phyloP scores from a whole-genome alignment of 176 grass and related monocot genomes.

The Pharus latifolius region DNA sequence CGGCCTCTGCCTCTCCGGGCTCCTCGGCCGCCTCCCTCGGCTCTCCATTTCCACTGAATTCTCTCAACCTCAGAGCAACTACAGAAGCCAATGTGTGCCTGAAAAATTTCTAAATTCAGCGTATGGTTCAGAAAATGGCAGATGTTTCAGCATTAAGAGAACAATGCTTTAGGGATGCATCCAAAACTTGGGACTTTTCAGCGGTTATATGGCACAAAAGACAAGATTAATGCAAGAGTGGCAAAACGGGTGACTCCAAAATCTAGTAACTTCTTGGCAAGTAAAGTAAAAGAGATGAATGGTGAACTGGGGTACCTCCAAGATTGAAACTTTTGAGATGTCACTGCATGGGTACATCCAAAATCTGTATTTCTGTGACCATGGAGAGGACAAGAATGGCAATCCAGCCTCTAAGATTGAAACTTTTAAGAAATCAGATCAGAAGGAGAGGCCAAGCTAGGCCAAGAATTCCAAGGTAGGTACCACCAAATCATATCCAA shows the following conservation, averaged over 20 bases:
- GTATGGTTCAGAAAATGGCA: neutral
- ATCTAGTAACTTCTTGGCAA: neutral
- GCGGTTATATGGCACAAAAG: conserved; percentile 19
- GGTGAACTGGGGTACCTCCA: neutral
- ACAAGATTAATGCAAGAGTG: conserved; percentile 17
- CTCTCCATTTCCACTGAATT: conserved; percentile 9
- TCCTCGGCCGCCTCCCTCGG: conserved; percentile 29
- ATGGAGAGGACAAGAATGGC: neutral
- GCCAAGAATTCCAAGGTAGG: neutral
- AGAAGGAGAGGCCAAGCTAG: neutral
- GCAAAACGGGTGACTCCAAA: neutral
- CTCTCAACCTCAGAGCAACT: neutral
- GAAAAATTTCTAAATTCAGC: no score
- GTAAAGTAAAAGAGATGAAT: neutral
- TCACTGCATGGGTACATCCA: neutral
- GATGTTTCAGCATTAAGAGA: conserved; percentile 6
- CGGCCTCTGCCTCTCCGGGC: conserved; percentile 25
- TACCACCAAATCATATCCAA: neutral
- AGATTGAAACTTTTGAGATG: neutral
- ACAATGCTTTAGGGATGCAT: neutral
- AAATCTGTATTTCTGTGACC: neutral
- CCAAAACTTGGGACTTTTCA: neutral
- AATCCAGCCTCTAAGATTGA: neutral
- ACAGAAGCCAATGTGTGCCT: neutral
- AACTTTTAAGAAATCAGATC: neutral